Base-by-base conservation (phyloP, 2,329 filamentous ascomycete species). In the Colletotrichum cereale region DNA sequence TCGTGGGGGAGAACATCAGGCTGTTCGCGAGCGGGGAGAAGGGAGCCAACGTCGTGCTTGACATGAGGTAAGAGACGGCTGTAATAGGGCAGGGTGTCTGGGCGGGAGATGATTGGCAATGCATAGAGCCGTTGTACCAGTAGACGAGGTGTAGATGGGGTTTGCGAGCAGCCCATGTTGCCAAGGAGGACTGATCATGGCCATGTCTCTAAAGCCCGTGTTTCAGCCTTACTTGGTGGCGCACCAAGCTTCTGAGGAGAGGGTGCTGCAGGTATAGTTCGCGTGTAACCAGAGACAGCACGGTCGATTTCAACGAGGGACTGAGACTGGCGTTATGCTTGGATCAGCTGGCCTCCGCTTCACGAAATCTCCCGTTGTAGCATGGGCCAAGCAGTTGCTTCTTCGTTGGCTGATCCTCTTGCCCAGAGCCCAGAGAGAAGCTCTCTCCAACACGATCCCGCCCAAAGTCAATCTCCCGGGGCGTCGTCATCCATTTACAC, bases 1-100 rank as follows among this genome's bases (percentile, higher is more conserved):
- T 74, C 1, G 72, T 74, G 21, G 66, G 60, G 1, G 65, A 74
- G 68, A 74, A 74, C 38, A 2, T 74, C 34, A 63, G 34, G 42
- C 29, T 2, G 36, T 74, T 73, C 21, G 34, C 68, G 38, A 58
- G 44, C 7, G 69, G 73, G 10, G 72, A 66, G 55, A 71, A 69
- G 65, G 58, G 44, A 24, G 12, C 3, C 6, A 74, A 73, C 21
- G 36, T 74, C 16, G 66, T 74, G 5, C 55, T 70, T 14, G 68
- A 74, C 21, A 73, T 66, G 44, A 64, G 69, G 38, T 53, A 38
- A 47, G 34, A 34, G 8, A 31, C 3, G 3, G 12, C 14, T 40
- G 14, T 16, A 29, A 40, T 31, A 21, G 29, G 11, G 18, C 16
- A 2, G 18, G 31, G 31, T n/a, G 12, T 52, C 29, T 12, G 10